phyloP scores from a whole-genome alignment of 129 eudicot genomes.

The Flaveria sonorensis region DNA sequence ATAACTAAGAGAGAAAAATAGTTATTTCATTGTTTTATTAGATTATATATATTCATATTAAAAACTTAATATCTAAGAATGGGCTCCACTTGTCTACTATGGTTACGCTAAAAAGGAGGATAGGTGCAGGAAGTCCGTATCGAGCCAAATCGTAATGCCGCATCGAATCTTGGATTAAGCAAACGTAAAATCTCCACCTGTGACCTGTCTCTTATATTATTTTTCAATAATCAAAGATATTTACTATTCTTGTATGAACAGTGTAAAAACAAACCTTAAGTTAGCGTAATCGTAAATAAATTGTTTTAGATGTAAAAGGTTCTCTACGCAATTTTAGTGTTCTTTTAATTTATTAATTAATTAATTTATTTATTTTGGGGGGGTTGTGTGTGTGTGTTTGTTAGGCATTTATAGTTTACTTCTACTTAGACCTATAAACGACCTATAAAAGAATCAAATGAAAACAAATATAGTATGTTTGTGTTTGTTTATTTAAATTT shows the following conservation, averaged over 20 bases:
- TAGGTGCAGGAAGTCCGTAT: conserved; percentile 22
- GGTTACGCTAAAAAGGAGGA: conserved; percentile 13
- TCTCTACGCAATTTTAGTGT: not conserved
- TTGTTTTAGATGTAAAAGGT: not conserved
- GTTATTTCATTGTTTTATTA: too few species aligned
- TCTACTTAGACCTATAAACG: too few species aligned
- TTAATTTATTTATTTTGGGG: too few species aligned
- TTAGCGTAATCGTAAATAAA: not conserved
- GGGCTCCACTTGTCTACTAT: not conserved
- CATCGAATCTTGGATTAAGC: conserved; percentile 24
- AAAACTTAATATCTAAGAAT: not conserved
- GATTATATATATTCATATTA: too few species aligned
- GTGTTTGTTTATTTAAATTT: too few species aligned
- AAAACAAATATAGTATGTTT: too few species aligned
- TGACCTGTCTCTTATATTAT: not conserved
- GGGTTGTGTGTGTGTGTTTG: too few species aligned
- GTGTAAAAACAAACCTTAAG: not conserved
- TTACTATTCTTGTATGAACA: not conserved
- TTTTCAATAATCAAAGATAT: not conserved
- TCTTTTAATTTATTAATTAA: too few species aligned
- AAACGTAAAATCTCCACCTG: conserved; percentile 12
- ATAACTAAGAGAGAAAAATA: too few species aligned
- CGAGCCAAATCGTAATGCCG: conserved; percentile 19
- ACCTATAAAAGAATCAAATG: too few species aligned
- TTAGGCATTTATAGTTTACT: too few species aligned